A percentile compares a stretch with the other conserved stretches of the same genome.
Evolutionary conservation across 1,284 basidiomycete genomes (phyloP).

Genomic region (Sporisorium graminicola): DNA sequence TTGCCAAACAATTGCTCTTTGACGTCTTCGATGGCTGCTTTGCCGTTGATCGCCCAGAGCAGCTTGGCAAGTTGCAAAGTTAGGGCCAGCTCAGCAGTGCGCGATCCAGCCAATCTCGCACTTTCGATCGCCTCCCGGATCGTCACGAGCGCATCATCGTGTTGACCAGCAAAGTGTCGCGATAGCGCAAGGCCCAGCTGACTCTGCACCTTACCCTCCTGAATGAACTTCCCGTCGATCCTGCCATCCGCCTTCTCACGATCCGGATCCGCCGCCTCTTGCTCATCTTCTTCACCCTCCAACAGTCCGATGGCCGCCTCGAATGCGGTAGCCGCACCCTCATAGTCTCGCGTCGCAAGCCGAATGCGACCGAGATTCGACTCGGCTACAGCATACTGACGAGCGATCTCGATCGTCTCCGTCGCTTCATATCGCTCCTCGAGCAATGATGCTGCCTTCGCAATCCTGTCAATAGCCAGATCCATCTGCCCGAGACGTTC

Average conservation of each 20-base stretch:
- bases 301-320: constrained; percentile 82
- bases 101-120: background rate
- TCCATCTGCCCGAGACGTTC: constrained; percentile 83
- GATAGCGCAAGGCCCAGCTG: constrained; percentile 39
- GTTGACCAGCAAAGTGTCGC: constrained; percentile 18
- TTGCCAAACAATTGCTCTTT: constrained; percentile 26
- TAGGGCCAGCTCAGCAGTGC: constrained; percentile 8
- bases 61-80: constrained; percentile 31
- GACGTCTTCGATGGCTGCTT: constrained; percentile 17
- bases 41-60: constrained; percentile 12
- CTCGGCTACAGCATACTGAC: constrained; percentile 84
- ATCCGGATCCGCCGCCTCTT: constrained; percentile 73
- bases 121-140: constrained; percentile 21
- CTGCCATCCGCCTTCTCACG: constrained; percentile 14
- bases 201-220: constrained; percentile 17
- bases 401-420: constrained; percentile 82
- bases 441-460: constrained; percentile 79
- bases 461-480: constrained; percentile 76
- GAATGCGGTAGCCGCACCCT: constrained; percentile 78
- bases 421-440: constrained; percentile 89
- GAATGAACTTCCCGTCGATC: background rate
- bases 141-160: constrained; percentile 10
- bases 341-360: constrained; percentile 76
- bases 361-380: constrained; percentile 84
- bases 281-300: constrained; percentile 69